Base-by-base conservation (phyloP, 164 flowering plant species). In the Nymphaea colorata region DNA sequence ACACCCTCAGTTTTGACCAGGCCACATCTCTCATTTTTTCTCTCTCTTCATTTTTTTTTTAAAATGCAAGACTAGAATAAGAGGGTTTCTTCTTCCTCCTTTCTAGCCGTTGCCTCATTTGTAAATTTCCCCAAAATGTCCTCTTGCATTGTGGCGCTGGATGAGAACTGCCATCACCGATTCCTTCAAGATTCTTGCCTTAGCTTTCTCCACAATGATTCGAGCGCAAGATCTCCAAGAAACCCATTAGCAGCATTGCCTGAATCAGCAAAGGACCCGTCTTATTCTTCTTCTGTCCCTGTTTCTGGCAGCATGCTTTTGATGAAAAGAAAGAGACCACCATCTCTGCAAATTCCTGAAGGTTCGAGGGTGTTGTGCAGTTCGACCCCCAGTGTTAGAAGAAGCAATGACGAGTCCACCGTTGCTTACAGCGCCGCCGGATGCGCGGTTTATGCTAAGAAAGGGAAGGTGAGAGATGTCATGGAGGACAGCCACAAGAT, bases 401-500 rank as follows among this genome's bases (percentile, higher is more conserved):
- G 68, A 73, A 83, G 65, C 92, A 81, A 78, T 75, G 61, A 14
- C 91, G 84, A 69, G 81, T 80, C 25, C 83, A 82, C 43, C 85
- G 81, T 62, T 42, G 72, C 76, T 69, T 12, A 62, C 62, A 84
- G 70, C 11, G 5, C 14, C 10, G 87, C 87, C 36, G 36, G 36
- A 66, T 88, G 77, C 68, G 80, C 87, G 42, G 95, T 89, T 42
- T 89, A 71, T 72, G 89, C 96, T 73, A 91, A 88, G 84, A 83
- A 76, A 71, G 96, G 98, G 65, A 82, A 86, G 36, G 36, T 25
- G 82, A 84, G 93, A 71, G 91, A 76, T 42, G 79, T 76, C 5
- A 86, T 88, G 88, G 97, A 94, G 80, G 97, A 94, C 79, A 76
- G 95, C 18, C 87, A 78, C 75, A 84, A 90, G 2, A 89, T 90